Conservation (phyloP, 202 grass and related monocot genomes). For the Dendrocalamus latiflorus region DNA sequence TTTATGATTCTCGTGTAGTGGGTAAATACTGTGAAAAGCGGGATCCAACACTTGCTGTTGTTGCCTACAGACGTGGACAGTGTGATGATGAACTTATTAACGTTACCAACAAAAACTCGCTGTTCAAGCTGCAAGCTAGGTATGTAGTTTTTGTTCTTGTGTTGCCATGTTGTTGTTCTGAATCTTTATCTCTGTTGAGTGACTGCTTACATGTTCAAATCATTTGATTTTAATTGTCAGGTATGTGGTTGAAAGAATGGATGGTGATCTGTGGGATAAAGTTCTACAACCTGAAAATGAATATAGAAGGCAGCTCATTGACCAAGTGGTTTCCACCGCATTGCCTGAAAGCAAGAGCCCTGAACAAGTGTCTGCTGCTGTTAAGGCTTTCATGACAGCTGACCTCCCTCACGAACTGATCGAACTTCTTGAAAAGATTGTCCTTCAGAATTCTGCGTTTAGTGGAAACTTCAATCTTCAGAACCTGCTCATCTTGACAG, state of each 20-base stretch:
- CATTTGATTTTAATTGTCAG: constrained; percentile 32
- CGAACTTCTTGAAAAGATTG: constrained; percentile 96
- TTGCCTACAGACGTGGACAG: constrained; percentile 81
- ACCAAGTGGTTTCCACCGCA: constrained; percentile 93
- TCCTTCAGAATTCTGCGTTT: constrained; percentile 91
- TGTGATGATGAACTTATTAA: constrained; percentile 90
- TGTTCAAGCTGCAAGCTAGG: constrained; percentile 93
- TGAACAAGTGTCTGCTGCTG: constrained; percentile 94
- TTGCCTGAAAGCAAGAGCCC: constrained; percentile 97
- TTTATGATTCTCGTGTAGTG: constrained; percentile 90
- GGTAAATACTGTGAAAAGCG: constrained; percentile 94
- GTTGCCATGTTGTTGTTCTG: neutral
- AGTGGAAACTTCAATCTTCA: constrained; percentile 93
- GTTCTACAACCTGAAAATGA: constrained; percentile 96
- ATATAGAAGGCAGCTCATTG: constrained; percentile 91
- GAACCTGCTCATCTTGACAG: constrained; percentile 85
- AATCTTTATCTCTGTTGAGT: neutral
- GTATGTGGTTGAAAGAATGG: constrained; percentile 97
- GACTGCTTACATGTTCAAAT: constrained; percentile 4
- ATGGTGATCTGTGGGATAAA: constrained; percentile 85
- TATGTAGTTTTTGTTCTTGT: constrained; percentile 32
- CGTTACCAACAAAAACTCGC: constrained; percentile 89
- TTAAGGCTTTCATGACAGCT: constrained; percentile 98
- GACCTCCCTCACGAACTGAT: constrained; percentile 95
- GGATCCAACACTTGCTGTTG: constrained; percentile 94